These are phyloP conservation scores for Cnidoscolus chayamansa DNA, from an alignment of 441 rosid genomes.

Conservation along the genomic window DNA sequence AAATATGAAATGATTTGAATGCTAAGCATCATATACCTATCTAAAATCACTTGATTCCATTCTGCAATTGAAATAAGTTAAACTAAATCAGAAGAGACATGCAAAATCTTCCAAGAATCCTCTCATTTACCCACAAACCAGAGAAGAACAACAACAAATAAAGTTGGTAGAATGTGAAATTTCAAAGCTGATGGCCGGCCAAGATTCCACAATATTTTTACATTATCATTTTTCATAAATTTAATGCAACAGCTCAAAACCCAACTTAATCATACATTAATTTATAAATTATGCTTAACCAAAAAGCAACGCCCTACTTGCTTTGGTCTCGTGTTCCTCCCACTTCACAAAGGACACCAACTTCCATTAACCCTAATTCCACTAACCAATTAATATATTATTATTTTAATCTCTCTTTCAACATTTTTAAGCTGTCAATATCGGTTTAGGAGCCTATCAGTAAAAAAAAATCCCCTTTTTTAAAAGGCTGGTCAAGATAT, in stretches of 20 bases:
- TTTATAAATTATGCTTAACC: constrained; percentile 18
- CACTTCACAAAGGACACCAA: constrained; percentile 34
- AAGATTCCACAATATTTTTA: constrained; percentile 28
- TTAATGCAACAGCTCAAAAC: constrained; percentile 33
- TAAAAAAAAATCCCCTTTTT: background rate
- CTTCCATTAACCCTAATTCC: constrained; percentile 23
- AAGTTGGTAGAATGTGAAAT: background rate
- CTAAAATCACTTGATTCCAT: constrained; percentile 15
- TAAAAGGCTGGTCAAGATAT: constrained; percentile 20
- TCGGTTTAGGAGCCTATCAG: constrained; percentile 25
- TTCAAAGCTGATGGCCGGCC: constrained; percentile 24
- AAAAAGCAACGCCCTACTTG: constrained; percentile 40
- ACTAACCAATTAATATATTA: constrained; percentile 11
- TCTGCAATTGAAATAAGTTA: constrained; percentile 1
- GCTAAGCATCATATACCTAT: background rate
- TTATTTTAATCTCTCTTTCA: constrained; percentile 22
- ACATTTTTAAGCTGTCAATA: constrained; percentile 37
- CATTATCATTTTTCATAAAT: constrained; percentile 2
- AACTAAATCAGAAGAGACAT: constrained; percentile 3
- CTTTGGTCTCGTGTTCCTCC: constrained; percentile 53
- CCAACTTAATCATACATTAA: constrained; percentile 32
- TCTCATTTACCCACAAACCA: background rate
- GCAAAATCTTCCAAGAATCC: constrained; percentile 12
- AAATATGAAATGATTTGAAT: background rate
- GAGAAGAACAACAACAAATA: background rate